phyloP scores from a whole-genome alignment of 306 rosid genomes.

The Delonix regia region DNA sequence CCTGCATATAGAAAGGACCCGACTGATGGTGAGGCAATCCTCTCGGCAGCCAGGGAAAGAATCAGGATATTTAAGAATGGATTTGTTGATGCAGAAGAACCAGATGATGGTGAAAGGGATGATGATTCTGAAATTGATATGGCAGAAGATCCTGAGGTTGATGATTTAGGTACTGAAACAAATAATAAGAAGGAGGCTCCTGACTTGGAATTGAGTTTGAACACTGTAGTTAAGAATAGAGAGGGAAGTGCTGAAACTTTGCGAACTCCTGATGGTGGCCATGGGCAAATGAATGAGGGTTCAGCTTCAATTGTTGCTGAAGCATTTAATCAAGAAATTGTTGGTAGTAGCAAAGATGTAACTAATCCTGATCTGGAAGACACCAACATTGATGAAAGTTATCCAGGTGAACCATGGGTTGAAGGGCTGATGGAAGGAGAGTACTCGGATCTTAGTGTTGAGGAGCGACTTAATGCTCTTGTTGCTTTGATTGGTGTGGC shows the following conservation, averaged over 20 bases:
- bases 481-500: slow-evolving; percentile 65
- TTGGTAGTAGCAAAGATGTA: slow-evolving; percentile 35
- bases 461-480: slow-evolving; percentile 78
- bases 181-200: slow-evolving; percentile 37
- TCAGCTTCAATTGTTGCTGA: slow-evolving; percentile 35
- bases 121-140: slow-evolving; percentile 72
- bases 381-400: slow-evolving; percentile 59
- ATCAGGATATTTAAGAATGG: slow-evolving; percentile 58
- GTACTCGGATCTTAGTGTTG: slow-evolving; percentile 78
- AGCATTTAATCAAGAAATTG: slow-evolving; percentile 36
- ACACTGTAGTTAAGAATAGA: slow-evolving; percentile 34
- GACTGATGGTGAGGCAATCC: slow-evolving; percentile 63
- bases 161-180: slow-evolving; percentile 59
- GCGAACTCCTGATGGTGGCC: slow-evolving; percentile 40
- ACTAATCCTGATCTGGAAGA: slow-evolving; percentile 44
- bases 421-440: slow-evolving; percentile 79
- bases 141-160: slow-evolving; percentile 63
- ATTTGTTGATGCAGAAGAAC: slow-evolving; percentile 55
- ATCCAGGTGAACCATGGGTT: slow-evolving; percentile 72
- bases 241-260: slow-evolving; percentile 34
- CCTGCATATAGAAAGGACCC: slow-evolving; percentile 72
- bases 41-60: slow-evolving; percentile 72
- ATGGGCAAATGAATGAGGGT: slow-evolving; percentile 38
- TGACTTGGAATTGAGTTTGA: slow-evolving; percentile 38
- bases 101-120: slow-evolving; percentile 69